Percentiles rank a stretch among this genome's conserved stretches.
These are phyloP conservation scores for Wickerhamomyces sydowiorum DNA, from an alignment of 805 yeast genomes.

Conservation along the genomic window DNA sequence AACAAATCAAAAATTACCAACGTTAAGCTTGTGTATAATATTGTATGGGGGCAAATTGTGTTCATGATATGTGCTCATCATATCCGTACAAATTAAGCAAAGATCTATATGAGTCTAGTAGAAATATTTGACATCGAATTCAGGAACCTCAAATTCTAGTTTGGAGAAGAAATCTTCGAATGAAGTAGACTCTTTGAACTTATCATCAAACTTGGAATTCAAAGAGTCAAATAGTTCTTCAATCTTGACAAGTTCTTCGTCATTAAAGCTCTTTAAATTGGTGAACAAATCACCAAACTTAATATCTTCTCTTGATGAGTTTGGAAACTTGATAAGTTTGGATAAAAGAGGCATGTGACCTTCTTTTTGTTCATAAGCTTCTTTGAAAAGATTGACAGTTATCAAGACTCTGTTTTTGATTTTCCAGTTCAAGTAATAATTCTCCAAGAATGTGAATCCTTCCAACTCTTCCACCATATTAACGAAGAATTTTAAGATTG, in stretches of 20 bases:
- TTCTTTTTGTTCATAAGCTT: conserved; percentile 4
- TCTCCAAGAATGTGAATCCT: conserved; percentile 9
- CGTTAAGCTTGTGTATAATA: background rate
- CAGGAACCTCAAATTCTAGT: conserved; percentile 15
- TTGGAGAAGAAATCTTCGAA: conserved; percentile 9
- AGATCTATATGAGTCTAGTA: conserved; percentile 1
- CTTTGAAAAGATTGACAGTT: conserved; percentile 11
- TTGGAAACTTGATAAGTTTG: conserved; percentile 5
- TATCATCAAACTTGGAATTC: conserved; percentile 11
- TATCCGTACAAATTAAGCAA: too few relatives aligned
- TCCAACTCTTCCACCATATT: conserved; percentile 16
- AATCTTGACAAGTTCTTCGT: conserved; percentile 4
- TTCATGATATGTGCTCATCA: too few relatives aligned
- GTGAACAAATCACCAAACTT: conserved; percentile 5
- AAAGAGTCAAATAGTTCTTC: conserved; percentile 10
- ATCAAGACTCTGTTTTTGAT: conserved; percentile 7
- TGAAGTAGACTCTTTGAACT: conserved; percentile 3
- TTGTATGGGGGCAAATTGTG: too few relatives aligned
- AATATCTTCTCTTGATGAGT: conserved; percentile 6
- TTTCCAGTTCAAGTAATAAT: conserved; percentile 17
- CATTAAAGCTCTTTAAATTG: conserved; percentile 1
- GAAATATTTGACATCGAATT: conserved; percentile 10
- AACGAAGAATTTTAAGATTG: conserved; percentile 10
- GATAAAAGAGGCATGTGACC: conserved; percentile 6
- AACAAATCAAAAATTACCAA: background rate